phyloP scores from a whole-genome alignment of 257 asterid genomes.

The Anisodus acutangulus region DNA sequence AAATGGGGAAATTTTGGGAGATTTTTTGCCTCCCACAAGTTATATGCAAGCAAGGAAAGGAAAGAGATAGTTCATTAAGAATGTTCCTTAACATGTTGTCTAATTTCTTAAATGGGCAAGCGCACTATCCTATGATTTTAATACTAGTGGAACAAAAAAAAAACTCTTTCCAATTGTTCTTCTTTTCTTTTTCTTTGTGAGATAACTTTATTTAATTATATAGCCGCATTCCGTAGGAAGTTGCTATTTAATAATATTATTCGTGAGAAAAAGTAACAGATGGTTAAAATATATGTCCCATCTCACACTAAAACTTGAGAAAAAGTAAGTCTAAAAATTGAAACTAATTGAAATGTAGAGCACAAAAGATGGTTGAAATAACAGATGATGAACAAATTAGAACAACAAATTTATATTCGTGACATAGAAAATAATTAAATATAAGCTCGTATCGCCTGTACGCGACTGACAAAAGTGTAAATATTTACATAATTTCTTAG shows the following conservation, averaged over 20 bases:
- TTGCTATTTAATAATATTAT: background rate
- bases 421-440: background rate
- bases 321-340: background rate
- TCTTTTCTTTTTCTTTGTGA: background rate
- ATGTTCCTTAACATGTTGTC: background rate
- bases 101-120: background rate
- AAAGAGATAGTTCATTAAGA: slow-evolving; percentile 12
- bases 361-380: background rate
- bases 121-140: background rate
- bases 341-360: background rate
- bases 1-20: background rate
- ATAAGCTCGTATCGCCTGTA: background rate
- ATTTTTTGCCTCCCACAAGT: slow-evolving; percentile 16
- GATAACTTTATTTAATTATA: background rate
- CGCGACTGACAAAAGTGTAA: background rate
- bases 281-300: background rate
- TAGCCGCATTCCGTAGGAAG: background rate
- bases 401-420: background rate
- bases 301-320: background rate
- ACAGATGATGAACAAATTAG: background rate
- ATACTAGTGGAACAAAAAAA: background rate
- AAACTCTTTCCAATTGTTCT: background rate
- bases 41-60: background rate
- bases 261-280: too few relatives aligned
- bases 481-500: background rate